Conservation (phyloP, 1,284 basidiomycete species). For the Veloporphyrellus conicus region DNA sequence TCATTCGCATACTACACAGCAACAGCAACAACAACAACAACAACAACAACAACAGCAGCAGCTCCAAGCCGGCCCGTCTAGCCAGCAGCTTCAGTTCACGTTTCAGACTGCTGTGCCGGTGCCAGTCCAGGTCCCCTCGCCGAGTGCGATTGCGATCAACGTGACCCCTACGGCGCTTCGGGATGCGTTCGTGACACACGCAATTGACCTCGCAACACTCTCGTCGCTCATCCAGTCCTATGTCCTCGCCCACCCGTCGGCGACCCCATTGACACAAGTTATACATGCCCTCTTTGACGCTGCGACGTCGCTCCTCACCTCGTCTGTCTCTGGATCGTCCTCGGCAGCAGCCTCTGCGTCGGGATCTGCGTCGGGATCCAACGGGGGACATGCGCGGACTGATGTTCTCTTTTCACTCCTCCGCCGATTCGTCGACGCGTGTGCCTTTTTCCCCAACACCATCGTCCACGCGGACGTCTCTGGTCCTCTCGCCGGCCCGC, state of each 20-base stretch:
- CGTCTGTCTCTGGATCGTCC: conserved; percentile 30
- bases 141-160: conserved; percentile 29
- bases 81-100: conserved; percentile 38
- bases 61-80: conserved; percentile 23
- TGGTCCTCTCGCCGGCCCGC: conserved; percentile 48
- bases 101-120: conserved; percentile 25
- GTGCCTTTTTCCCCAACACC: conserved; percentile 42
- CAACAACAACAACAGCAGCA: conserved; percentile 13
- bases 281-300: conserved; percentile 52
- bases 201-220: conserved; percentile 43
- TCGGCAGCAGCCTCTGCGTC: conserved; percentile 18
- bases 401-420: conserved; percentile 34
- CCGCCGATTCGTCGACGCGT: conserved; percentile 47
- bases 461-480: conserved; percentile 49
- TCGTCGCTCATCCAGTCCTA: conserved; percentile 49
- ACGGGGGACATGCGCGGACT: background rate
- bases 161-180: conserved; percentile 42
- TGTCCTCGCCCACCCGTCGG: conserved; percentile 42
- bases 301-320: conserved; percentile 22
- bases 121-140: conserved; percentile 20
- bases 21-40: conserved; percentile 27
- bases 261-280: conserved; percentile 45
- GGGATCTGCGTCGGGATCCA: conserved; percentile 2
- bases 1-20: conserved; percentile 32
- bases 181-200: conserved; percentile 44